Evolutionary conservation across 139 green algal species (phyloP).

Genomic region (Chlamydomonas sp.): DNA sequence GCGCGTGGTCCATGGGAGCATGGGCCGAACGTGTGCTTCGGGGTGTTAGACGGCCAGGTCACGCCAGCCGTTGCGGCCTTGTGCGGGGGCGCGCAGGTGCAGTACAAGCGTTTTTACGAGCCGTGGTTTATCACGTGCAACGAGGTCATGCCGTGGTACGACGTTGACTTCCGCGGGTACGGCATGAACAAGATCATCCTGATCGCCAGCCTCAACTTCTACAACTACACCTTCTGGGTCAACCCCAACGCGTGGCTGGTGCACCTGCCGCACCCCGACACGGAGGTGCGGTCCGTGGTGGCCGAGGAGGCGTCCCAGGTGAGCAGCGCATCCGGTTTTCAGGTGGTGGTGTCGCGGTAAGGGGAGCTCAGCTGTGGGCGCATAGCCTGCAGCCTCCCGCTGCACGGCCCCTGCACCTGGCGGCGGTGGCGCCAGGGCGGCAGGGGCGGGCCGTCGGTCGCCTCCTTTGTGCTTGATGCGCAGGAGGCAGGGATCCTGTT

Average conservation of each 20-base stretch:
- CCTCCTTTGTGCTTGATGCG: not conserved
- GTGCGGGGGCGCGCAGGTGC: slow-evolving; percentile 6
- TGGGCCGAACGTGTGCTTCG: not conserved
- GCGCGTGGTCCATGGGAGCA: no score
- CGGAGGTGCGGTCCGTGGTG: slow-evolving; percentile 25
- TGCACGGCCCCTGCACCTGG: not conserved
- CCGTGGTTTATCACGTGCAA: slow-evolving; percentile 52
- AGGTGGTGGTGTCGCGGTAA: not conserved
- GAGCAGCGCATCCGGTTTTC: not conserved
- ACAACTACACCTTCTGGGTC: slow-evolving; percentile 47
- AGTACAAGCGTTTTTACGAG: slow-evolving; percentile 54
- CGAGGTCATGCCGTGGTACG: slow-evolving; percentile 48
- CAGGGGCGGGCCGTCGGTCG: not conserved
- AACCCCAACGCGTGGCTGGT: slow-evolving; percentile 46
- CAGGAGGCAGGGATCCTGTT: no score
- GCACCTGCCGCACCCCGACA: slow-evolving; percentile 47
- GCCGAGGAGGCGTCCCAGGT: slow-evolving; percentile 34
- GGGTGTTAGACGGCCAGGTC: no score
- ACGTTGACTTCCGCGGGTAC: slow-evolving; percentile 43
- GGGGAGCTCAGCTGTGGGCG: not conserved
- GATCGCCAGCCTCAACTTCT: slow-evolving; percentile 49
- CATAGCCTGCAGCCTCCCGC: not conserved
- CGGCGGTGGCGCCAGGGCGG: not conserved
- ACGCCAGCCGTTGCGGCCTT: not conserved
- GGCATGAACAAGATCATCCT: slow-evolving; percentile 60